Evolutionary conservation across 2,329 filamentous ascomycete species (phyloP), one percentile per base, ranked within the genome.

Genomic region (Phyllosticta citriasiana): DNA sequence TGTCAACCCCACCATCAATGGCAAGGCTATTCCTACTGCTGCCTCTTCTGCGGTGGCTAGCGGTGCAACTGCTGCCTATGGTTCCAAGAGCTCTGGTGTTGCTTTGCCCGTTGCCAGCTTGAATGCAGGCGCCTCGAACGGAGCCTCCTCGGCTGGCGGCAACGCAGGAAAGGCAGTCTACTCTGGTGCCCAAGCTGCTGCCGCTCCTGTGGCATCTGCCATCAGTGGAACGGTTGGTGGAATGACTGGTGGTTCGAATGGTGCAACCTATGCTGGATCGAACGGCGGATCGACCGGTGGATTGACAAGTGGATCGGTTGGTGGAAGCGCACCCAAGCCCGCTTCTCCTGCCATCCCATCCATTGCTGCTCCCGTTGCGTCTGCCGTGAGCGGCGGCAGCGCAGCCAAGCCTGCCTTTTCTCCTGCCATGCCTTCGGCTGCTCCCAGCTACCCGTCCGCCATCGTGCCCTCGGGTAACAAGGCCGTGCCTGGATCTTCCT

Each of bases 21-120:
- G 71, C 61, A 19, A 25, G 25, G 67, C 67, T 50, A 60, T 65
- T 52, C 60, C 66, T 53, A 51, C 65, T 58, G 50, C 62, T 25
- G 53, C 61, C n/a, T 57, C 64, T 6, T 55, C 25, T 25, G 63
- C 27, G 26, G 51, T 51, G 5, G 59, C 52, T 19, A 64, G 57
- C 24, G 58, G 59, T 14, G 57, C 57, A 10, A 40, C 63, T 2
- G 55, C 55, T 51, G 62, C 57, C 22, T 59, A 59, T 50, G 57
- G 64, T n/a, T 55, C 62, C 35, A 53, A 47, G 59, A 35, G 58
- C 16, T 53, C 59, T 47, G 51, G 64, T 53, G 54, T 60, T 53
- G 63, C 58, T 14, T 57, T 50, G 55, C 55, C 64, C 22, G 57
- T 51, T 26, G 61, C 27, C 47, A 52, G 19, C 4, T 25, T 22